phyloP scores from a whole-genome alignment of 2,329 filamentous ascomycete genomes.

The Rhynchosporium graminicola region DNA sequence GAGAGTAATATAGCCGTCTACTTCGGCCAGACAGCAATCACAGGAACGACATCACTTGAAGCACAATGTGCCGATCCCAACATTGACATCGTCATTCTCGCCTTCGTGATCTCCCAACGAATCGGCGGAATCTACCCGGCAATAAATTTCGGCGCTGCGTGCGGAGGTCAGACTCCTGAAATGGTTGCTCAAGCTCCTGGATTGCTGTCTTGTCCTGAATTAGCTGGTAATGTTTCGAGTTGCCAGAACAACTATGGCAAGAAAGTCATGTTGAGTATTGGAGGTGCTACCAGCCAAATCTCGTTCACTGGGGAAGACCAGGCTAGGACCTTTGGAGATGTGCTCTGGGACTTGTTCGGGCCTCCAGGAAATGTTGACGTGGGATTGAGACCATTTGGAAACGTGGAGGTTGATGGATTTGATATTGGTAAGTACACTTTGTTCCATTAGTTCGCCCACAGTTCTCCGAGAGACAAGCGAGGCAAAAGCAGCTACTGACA shows the following conservation, averaged over 20 bases:
- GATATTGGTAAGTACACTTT: slow-evolving; percentile 38
- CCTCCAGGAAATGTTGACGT: slow-evolving; percentile 31
- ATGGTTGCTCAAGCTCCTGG: slow-evolving; percentile 43
- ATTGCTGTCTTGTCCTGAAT: slow-evolving; percentile 42
- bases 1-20: slow-evolving; percentile 41
- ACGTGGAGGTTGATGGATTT: slow-evolving; percentile 42
- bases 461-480: not conserved
- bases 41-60: slow-evolving; percentile 36
- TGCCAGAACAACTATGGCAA: slow-evolving; percentile 45
- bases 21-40: slow-evolving; percentile 37
- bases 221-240: slow-evolving; percentile 36
- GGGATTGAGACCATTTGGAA: slow-evolving; percentile 40
- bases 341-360: slow-evolving; percentile 44
- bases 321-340: slow-evolving; percentile 39
- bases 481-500: not conserved
- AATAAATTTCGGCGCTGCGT: slow-evolving; percentile 42
- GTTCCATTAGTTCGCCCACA: not conserved
- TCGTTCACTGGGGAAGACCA: slow-evolving; percentile 36
- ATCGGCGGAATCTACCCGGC: slow-evolving; percentile 26
- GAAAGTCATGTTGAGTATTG: slow-evolving; percentile 45
- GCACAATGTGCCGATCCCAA: slow-evolving; percentile 39
- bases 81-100: slow-evolving; percentile 43
- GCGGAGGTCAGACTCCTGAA: slow-evolving; percentile 36
- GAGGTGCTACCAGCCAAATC: slow-evolving; percentile 37
- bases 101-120: slow-evolving; percentile 29